Evolutionary conservation across 306 rosid species (phyloP).

Genomic region (Quercus gilva): DNA sequence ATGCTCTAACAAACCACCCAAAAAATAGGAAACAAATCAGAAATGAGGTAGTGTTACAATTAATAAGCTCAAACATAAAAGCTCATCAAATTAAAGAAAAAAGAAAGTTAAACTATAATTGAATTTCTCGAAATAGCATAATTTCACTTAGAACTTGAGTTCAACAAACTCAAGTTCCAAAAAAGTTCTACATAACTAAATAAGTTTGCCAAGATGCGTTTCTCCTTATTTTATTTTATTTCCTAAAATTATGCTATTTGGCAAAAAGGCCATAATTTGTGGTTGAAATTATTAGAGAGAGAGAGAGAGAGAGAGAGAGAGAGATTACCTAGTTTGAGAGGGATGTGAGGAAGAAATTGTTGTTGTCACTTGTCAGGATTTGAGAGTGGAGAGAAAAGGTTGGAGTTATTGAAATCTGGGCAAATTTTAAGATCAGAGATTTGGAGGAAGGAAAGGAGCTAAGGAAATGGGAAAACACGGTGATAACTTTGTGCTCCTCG

Average conservation of each 20-base stretch:
- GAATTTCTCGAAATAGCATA: no score
- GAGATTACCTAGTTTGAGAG: neutral
- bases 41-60: neutral
- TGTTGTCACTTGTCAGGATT: neutral
- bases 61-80: neutral
- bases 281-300: neutral
- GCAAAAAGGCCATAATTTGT: neutral
- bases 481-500: conserved; percentile 37
- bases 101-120: neutral
- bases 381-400: conserved; percentile 1
- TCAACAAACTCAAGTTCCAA: no score
- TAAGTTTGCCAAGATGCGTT: no score
- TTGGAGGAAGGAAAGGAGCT: conserved; percentile 20
- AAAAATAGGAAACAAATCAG: neutral
- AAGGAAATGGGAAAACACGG: conserved; percentile 49
- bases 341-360: neutral
- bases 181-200: no score
- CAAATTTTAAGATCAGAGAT: conserved; percentile 29
- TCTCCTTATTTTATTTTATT: no score
- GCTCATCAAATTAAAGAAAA: neutral
- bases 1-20: neutral
- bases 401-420: conserved; percentile 20
- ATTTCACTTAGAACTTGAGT: no score
- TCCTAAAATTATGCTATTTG: no score
- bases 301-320: conserved; percentile 7